These are phyloP conservation scores for Apiospora malaysiana DNA, from an alignment of 2,329 filamentous ascomycete species.

Conservation along the genomic window DNA sequence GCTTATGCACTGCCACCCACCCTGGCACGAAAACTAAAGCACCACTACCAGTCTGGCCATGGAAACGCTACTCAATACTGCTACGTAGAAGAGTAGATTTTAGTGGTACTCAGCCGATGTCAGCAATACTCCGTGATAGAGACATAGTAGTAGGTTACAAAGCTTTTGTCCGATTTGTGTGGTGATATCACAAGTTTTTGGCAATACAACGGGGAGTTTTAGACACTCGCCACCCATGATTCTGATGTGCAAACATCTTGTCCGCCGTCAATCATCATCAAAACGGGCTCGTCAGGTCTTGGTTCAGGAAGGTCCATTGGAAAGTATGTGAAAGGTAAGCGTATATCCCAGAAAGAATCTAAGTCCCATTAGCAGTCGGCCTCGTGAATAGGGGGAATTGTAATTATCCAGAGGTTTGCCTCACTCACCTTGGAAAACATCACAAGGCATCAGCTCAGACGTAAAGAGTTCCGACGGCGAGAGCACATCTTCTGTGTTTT, in stretches of 20 bases:
- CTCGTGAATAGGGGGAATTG: not conserved
- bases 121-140: too few species aligned
- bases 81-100: not conserved
- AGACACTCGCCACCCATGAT: not conserved
- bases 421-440: not conserved
- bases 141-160: too few species aligned
- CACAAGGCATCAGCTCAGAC: not conserved
- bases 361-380: not conserved
- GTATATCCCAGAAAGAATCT: conserved; percentile 12
- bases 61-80: not conserved
- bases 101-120: not conserved
- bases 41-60: not conserved
- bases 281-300: not conserved
- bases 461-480: not conserved
- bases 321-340: not conserved
- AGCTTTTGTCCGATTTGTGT: not conserved
- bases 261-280: not conserved
- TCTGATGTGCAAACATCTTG: conserved; percentile 4
- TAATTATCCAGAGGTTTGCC: not conserved
- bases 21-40: not conserved
- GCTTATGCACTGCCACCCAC: conserved; percentile 3
- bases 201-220: not conserved
- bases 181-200: not conserved
- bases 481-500: not conserved
- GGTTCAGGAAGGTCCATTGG: not conserved